These are phyloP conservation scores for Fraxinus sp. DNA, from an alignment of 305 asterid species.

Conservation along the genomic window DNA sequence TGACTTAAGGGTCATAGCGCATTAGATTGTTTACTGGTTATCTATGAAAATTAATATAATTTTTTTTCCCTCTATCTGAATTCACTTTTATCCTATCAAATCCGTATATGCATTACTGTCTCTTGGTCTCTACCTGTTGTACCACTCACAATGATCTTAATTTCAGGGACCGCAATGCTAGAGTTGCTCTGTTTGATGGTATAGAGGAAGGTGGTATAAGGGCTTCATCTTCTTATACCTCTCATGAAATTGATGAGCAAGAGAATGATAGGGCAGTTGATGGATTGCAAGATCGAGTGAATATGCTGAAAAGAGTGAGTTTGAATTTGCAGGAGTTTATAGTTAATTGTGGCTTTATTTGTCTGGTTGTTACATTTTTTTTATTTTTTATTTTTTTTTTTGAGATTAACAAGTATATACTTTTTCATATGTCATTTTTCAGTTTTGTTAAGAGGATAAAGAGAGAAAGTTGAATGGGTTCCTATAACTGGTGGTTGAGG, in stretches of 20 bases:
- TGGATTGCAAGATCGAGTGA: constrained; percentile 86
- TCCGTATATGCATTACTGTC: not conserved
- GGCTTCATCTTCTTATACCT: constrained; percentile 71
- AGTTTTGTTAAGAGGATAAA: not conserved
- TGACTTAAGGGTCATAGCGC: not conserved
- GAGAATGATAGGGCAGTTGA: constrained; percentile 82
- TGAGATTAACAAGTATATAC: not conserved
- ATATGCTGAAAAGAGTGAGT: constrained; percentile 78
- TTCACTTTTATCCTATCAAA: not conserved
- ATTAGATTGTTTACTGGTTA: not conserved
- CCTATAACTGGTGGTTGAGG: not conserved
- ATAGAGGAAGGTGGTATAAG: constrained; percentile 97
- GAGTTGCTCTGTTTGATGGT: constrained; percentile 88
- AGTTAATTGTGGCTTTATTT: not conserved
- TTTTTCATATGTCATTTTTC: not conserved
- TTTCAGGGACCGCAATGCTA: constrained; percentile 70
- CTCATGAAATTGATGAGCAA: constrained; percentile 91
- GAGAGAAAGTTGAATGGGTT: not conserved
- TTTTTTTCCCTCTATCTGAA: not conserved
- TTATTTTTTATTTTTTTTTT: too few relatives aligned
- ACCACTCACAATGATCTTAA: constrained; percentile 4
- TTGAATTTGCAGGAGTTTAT: constrained; percentile 12
- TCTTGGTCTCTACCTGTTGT: not conserved
- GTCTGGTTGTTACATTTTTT: not conserved
- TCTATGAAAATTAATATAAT: not conserved